Percentiles rank a stretch among this genome's conserved stretches.
Evolutionary conservation across 352 stramenopile species (phyloP).

Genomic region (Globisporangium sylvaticum): DNA sequence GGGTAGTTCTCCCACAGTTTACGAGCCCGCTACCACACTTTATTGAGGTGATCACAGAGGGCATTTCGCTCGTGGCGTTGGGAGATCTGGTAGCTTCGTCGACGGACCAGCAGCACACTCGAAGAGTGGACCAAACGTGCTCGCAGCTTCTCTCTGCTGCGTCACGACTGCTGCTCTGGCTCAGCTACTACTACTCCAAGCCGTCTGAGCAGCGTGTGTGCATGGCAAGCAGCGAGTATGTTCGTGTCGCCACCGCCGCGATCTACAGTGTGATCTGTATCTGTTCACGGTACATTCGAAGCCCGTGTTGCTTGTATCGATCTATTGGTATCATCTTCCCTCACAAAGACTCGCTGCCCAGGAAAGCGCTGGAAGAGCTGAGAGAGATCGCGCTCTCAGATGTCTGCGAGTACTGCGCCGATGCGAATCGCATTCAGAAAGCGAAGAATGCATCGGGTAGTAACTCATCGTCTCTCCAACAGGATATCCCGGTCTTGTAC

Average conservation of each 20-base stretch:
- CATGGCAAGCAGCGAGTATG: constrained; percentile 43
- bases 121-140: constrained; percentile 63
- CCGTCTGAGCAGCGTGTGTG: constrained; percentile 23
- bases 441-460: neutral
- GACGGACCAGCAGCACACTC: constrained; percentile 49
- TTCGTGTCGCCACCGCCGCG: constrained; percentile 54
- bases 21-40: constrained; percentile 46
- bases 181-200: constrained; percentile 63
- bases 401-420: constrained; percentile 45
- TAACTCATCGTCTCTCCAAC: constrained; percentile 38
- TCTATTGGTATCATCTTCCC: constrained; percentile 63
- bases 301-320: constrained; percentile 67
- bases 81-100: constrained; percentile 52
- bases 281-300: constrained; percentile 58
- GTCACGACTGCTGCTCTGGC: constrained; percentile 53
- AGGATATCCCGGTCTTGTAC: constrained; percentile 64
- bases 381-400: constrained; percentile 49
- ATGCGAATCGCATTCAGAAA: constrained; percentile 6
- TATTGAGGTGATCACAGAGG: constrained; percentile 58
- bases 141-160: constrained; percentile 54
- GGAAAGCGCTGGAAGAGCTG: constrained; percentile 46
- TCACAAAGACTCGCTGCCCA: constrained; percentile 57
- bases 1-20: constrained; percentile 20
- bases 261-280: constrained; percentile 77
- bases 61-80: constrained; percentile 38